Evolutionary conservation across 208 protist genomes (phyloP).

Genomic region (Balamuthia mandrillaris): DNA sequence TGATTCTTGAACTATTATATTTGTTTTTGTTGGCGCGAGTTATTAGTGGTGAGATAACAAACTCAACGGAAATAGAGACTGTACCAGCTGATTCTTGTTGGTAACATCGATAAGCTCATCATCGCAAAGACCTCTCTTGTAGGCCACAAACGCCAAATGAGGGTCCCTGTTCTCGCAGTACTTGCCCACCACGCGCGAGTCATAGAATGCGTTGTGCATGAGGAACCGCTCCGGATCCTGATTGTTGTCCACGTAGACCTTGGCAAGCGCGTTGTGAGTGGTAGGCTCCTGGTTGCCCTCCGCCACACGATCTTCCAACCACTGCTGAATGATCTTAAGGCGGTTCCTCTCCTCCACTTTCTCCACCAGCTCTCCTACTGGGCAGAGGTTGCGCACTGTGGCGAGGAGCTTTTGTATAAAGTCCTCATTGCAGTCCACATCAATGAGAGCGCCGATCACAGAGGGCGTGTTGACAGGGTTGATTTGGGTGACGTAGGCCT

Average conservation of each 20-base stretch:
- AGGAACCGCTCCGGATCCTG: conserved; percentile 95
- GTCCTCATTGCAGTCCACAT: conserved; percentile 94
- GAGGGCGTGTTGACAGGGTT: conserved; percentile 93
- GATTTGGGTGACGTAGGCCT: conserved; percentile 87
- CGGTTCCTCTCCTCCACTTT: conserved; percentile 84
- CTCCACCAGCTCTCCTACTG: conserved; percentile 81
- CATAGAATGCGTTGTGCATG: conserved; percentile 93
- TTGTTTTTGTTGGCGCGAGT: no score
- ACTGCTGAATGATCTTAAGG: conserved; percentile 95
- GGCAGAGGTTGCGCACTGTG: conserved; percentile 91
- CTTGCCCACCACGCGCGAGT: conserved; percentile 88
- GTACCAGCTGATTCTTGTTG: conserved; percentile 92
- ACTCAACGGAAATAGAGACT: no score
- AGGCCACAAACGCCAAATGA: conserved; percentile 94
- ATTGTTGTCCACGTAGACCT: conserved; percentile 98
- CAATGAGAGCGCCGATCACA: conserved; percentile 97
- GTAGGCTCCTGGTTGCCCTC: conserved; percentile 91
- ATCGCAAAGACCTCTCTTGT: conserved; percentile 91
- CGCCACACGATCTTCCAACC: conserved; percentile 90
- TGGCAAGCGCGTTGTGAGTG: conserved; percentile 97
- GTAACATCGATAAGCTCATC: conserved; percentile 94
- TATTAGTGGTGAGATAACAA: conserved; percentile 67
- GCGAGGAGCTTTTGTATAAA: conserved; percentile 92
- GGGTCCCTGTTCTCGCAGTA: conserved; percentile 99
- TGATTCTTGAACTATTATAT: conserved; percentile 78